These are phyloP conservation scores for Thielaviopsis musarum DNA, from an alignment of 2,329 filamentous ascomycete genomes.

Conservation along the genomic window DNA sequence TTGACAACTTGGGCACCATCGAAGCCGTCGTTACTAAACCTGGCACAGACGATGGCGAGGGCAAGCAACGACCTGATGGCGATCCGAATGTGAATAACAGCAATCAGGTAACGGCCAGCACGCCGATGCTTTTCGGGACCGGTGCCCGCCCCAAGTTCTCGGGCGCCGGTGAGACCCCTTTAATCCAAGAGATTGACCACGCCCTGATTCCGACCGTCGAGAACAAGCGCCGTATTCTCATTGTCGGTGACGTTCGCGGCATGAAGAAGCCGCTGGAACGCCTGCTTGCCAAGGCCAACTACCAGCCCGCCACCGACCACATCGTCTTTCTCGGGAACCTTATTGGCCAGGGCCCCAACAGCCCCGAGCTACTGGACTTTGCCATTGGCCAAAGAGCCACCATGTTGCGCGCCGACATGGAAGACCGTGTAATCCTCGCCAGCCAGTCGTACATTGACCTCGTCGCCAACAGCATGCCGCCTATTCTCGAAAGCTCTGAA, in stretches of 20 bases:
- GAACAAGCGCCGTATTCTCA: slow-evolving; percentile 45
- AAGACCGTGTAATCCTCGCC: slow-evolving; percentile 65
- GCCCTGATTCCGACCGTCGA: slow-evolving; percentile 19
- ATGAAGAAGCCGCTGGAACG: slow-evolving; percentile 50
- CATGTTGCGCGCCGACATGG: slow-evolving; percentile 81
- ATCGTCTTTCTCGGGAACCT: slow-evolving; percentile 64
- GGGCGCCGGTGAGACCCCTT: slow-evolving; percentile 15
- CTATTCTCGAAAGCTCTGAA: slow-evolving; percentile 15
- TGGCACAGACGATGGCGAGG: background rate
- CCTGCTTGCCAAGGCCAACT: slow-evolving; percentile 51
- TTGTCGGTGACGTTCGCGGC: slow-evolving; percentile 88
- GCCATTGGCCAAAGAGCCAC: slow-evolving; percentile 59
- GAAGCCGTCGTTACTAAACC: background rate
- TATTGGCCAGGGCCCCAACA: slow-evolving; percentile 76
- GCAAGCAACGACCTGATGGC: slow-evolving; percentile 1
- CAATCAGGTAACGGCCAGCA: background rate
- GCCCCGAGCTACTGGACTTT: slow-evolving; percentile 56
- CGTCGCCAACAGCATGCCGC: slow-evolving; percentile 32
- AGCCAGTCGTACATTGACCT: slow-evolving; percentile 1
- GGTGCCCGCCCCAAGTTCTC: slow-evolving; percentile 23
- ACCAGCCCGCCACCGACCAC: slow-evolving; percentile 44
- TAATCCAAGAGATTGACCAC: slow-evolving; percentile 19
- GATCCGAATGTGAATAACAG: slow-evolving; percentile 6
- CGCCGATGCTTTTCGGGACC: slow-evolving; percentile 25
- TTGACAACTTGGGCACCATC: background rate